Evolutionary conservation across 1,284 basidiomycete species (phyloP), one percentile per base, ranked within the genome.

Genomic region (Austroboletus olivaceoglutinosus): DNA sequence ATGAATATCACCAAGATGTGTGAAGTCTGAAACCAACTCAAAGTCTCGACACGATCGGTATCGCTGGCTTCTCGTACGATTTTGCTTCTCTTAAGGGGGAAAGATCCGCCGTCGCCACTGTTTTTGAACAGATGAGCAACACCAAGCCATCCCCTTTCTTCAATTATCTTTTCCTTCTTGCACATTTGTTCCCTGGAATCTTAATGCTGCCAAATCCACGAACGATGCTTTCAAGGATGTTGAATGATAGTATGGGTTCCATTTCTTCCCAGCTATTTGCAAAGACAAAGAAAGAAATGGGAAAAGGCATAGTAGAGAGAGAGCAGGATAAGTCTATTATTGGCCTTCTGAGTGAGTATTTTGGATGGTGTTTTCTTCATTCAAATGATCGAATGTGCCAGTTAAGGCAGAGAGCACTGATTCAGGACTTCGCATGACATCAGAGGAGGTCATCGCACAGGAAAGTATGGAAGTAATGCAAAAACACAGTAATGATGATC

Each of bases 401-500:
- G 81, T 83, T 39, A 81, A 78, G 56, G 78, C 80, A 1, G 78
- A 83, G 60, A 66, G 59, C 45, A 58, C 65, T 1, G 69, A 68
- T 23, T 64, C 71, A 0, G 69, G 67, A 12, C 16, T 54, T n/a
- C 47, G 47, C 18, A 25, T 64, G 47, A 53, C 59, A 18, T 33
- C 11, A 10, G 81, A 83, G 19, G 90, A 92, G 61, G 80, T 91
- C 18, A 57, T 84, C 38, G 82, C 85, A 1, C 81, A 85, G 70
- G 57, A 47, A 41, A 21, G 31, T 33, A n/a, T 13, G 13, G 3
- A 33, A 37, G 18, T 10, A 19, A 10, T n/a, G 36, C 6, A 25
- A 25, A 25, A 5, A 9, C 36, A 18, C 19, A 21, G 36, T 16
- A 37, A 9, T n/a, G 9, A 19, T 19, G 16, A 13, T 21, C 36